Base-by-base conservation (phyloP, 768 basidiomycete species). In the Mycena amicta region DNA sequence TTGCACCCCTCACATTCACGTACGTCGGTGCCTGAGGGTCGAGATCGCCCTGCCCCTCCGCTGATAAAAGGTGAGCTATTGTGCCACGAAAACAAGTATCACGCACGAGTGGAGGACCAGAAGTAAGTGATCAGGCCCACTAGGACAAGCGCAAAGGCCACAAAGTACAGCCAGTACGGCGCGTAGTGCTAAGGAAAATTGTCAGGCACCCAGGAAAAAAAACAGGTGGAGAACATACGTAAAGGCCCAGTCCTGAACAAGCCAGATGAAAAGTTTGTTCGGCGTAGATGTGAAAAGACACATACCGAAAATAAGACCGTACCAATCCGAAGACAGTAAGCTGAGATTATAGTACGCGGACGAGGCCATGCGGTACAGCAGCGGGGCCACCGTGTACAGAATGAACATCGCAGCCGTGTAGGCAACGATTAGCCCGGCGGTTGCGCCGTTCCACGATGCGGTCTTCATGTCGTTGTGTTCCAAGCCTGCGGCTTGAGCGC, bases 161-260 rank as follows among this genome's bases (percentile, higher is more conserved):
- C 75, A 74, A 95, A 95, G 78, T 95, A 94, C 16, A 95, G 80
- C 92, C 92, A 95, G 77, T 84, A 94, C 3, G 93, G 93, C 43
- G 75, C 71, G 75, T 84, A 93, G 63, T 92, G 88, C 92, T 93
- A 62, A 53, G n/a, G n/a, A n/a, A n/a, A n/a, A n/a, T n/a, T n/a
- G n/a, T n/a, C n/a, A n/a, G n/a, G n/a, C n/a, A n/a, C n/a, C n/a
- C n/a, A n/a, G n/a, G n/a, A n/a, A n/a, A n/a, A n/a, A n/a, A n/a
- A n/a, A n/a, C 47, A 13, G 27, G 6, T 49, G 23, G 13, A 31
- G 53, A 13, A 71, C 79, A 30, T 64, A 84, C 82, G 66, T 78
- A 84, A 57, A 84, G 77, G 70, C 81, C 80, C 53, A 83, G 67
- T 20, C 81, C 80, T 82, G 52, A 28, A 33, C 51, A 27, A 26